phyloP scores from a whole-genome alignment of 2,329 filamentous ascomycete species.

The Colletotrichum lini region DNA sequence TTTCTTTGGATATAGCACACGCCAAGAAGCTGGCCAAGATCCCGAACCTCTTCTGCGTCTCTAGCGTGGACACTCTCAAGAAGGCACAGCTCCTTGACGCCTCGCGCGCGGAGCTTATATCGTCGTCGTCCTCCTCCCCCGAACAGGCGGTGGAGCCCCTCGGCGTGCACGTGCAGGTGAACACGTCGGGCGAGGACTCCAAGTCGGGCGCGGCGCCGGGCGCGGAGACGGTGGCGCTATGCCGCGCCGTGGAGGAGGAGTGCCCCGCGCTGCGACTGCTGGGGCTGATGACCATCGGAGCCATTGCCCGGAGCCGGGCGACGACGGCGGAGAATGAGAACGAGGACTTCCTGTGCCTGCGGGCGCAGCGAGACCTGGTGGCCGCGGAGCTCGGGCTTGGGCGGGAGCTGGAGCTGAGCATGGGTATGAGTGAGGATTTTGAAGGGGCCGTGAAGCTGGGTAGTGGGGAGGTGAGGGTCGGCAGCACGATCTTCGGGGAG shows the following conservation, averaged over 20 bases:
- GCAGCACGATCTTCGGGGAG: conserved; percentile 93
- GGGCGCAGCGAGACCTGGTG: conserved; percentile 79
- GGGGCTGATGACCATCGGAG: conserved; percentile 97
- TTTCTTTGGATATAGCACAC: conserved; percentile 74
- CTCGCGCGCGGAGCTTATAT: conserved; percentile 74
- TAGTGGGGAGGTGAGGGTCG: conserved; percentile 90
- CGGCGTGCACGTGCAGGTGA: conserved; percentile 91
- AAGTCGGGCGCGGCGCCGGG: conserved; percentile 87
- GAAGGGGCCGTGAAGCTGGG: conserved; percentile 88
- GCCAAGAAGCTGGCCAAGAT: conserved; percentile 90
- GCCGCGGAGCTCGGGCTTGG: conserved; percentile 63
- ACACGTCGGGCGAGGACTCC: conserved; percentile 88
- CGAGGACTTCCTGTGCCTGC: conserved; percentile 85
- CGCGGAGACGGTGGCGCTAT: conserved; percentile 73
- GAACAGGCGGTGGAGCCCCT: conserved; percentile 63
- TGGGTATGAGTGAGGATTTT: conserved; percentile 99
- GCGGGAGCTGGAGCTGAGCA: conserved; percentile 86
- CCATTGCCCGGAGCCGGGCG: conserved; percentile 86
- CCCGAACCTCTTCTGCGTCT: conserved; percentile 91
- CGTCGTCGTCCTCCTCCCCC: conserved; percentile 46
- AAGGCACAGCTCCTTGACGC: conserved; percentile 89
- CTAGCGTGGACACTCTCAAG: conserved; percentile 88
- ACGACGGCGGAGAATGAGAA: conserved; percentile 85
- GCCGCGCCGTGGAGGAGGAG: conserved; percentile 76
- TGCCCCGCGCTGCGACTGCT: conserved; percentile 82